phyloP scores from a whole-genome alignment of 2,329 filamentous ascomycete genomes.

The Myotisia sp. region DNA sequence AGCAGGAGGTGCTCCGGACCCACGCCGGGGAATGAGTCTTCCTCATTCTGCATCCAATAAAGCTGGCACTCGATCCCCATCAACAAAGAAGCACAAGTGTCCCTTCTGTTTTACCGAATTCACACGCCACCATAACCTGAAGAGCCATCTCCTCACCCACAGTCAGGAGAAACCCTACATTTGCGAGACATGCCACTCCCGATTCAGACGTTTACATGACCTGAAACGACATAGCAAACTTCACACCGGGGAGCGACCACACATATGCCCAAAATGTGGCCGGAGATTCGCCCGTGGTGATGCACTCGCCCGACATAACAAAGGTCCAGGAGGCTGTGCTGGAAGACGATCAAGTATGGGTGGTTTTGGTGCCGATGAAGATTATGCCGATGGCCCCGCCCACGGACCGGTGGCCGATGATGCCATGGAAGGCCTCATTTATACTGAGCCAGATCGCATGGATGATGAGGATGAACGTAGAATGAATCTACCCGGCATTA shows the following conservation, averaged over 20 bases:
- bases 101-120: constrained; percentile 95
- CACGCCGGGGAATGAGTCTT: constrained; percentile 45
- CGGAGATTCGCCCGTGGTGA: constrained; percentile 90
- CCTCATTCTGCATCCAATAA: constrained; percentile 42
- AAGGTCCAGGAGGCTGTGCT: constrained; percentile 88
- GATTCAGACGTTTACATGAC: constrained; percentile 85
- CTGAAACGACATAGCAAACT: constrained; percentile 92
- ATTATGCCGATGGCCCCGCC: constrained; percentile 38
- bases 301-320: constrained; percentile 85
- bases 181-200: constrained; percentile 81
- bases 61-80: constrained; percentile 52
- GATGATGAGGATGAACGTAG: constrained; percentile 37
- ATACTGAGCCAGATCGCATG: constrained; percentile 38
- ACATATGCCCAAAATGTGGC: constrained; percentile 88
- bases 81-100: constrained; percentile 85
- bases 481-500: constrained; percentile 52
- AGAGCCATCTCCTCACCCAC: constrained; percentile 91
- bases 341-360: constrained; percentile 77
- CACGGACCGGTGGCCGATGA: constrained; percentile 31
- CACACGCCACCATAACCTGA: constrained; percentile 91
- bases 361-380: constrained; percentile 66
- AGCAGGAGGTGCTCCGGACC: constrained; percentile 33
- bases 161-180: constrained; percentile 97
- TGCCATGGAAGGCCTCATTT: constrained; percentile 50
- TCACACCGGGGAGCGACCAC: constrained; percentile 88